Base-by-base conservation (phyloP, 371 early-diverging fungal species). In the Mortierella sp. region DNA sequence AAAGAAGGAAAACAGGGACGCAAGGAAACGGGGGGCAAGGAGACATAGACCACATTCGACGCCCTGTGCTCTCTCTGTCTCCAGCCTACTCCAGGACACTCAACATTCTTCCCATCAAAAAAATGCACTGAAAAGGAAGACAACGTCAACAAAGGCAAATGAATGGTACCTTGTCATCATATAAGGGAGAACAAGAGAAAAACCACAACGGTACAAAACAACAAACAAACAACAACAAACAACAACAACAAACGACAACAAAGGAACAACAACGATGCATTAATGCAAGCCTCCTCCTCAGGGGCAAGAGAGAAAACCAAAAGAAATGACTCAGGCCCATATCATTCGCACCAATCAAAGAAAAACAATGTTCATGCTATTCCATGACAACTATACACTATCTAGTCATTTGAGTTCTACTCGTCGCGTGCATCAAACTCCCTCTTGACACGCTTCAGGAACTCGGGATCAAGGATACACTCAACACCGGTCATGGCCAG, bases 401-500 rank as follows among this genome's bases (percentile, higher is more conserved):
- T n/a, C n/a, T n/a, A n/a, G 10, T 10, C 10, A 10, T n/a, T 45
- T 10, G 45, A 16, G 16, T 45, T 22, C 34, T 19, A 61, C 19
- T 61, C 61, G 10, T 61, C 61, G 34, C 61, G 61, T 2, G 67
- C 31, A 0, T 31, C 14, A 48, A 85, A 85, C 1, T 85, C 86
- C 24, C 67, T 40, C 77, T 86, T 88, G 37, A 89, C 86, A 2
- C 47, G 44, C 58, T 75, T 48, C 85, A 87, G 79, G 43, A 90
- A 79, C 5, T 69, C 74, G 0, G 50, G 22, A 61, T 86, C 85
- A 24, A 74, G 31, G 31, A 88, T 75, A 50, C 86, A 79, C 10
- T 86, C 86, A 31, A 87, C 70, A 0, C 78, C 86, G n/a, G 85
- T 81, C 79, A 87, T 80, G 4, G 87, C 74, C 85, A 88, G 66